Conservation (phyloP, 2,329 filamentous ascomycete species). For the Pseudogymnoascus sp. region DNA sequence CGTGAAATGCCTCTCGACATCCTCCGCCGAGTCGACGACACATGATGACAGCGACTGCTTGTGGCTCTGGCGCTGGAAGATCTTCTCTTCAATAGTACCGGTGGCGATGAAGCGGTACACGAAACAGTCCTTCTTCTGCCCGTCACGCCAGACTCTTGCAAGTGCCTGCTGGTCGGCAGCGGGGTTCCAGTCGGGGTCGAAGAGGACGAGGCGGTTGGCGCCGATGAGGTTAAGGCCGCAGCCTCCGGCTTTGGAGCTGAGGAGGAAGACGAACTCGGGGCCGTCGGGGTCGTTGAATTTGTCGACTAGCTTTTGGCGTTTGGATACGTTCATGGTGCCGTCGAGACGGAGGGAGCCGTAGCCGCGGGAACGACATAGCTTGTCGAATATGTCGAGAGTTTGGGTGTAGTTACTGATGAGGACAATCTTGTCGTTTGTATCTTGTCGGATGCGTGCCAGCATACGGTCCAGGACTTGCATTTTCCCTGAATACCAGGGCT, state of each 20-base stretch:
- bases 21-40: conserved; percentile 92
- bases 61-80: conserved; percentile 96
- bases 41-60: conserved; percentile 95
- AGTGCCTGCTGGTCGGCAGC: conserved; percentile 95
- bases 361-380: conserved; percentile 71
- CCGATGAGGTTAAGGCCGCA: conserved; percentile 95
- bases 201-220: conserved; percentile 87
- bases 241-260: conserved; percentile 92
- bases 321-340: conserved; percentile 95
- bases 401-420: conserved; percentile 98
- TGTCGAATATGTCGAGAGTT: conserved; percentile 89
- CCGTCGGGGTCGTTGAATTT: conserved; percentile 94
- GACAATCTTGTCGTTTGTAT: conserved; percentile 98
- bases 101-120: conserved; percentile 99
- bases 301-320: conserved; percentile 94
- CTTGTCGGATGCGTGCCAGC: conserved; percentile 88
- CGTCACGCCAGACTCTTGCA: conserved; percentile 96
- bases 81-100: conserved; percentile 97
- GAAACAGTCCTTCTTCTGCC: conserved; percentile 98
- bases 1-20: conserved; percentile 94
- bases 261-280: conserved; percentile 85
- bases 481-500: conserved; percentile 94
- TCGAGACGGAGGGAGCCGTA: conserved; percentile 88
- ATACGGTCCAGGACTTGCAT: conserved; percentile 98
- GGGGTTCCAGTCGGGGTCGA: conserved; percentile 97